Evolutionary conservation across 129 eudicot species (phyloP).

Genomic region (Flaveria brownii): DNA sequence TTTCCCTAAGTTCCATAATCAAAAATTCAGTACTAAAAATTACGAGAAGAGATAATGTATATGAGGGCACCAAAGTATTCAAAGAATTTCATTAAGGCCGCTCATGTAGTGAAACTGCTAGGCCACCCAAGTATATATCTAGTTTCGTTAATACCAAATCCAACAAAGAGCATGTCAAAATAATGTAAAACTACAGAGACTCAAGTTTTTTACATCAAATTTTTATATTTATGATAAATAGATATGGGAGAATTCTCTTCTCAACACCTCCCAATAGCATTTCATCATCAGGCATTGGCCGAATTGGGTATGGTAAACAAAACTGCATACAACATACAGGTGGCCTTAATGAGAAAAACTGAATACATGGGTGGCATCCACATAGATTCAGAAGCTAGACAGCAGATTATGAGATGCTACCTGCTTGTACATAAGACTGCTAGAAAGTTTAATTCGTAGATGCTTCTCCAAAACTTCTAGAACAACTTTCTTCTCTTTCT

Average conservation of each 20-base stretch:
- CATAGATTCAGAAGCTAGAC: slow-evolving; percentile 6
- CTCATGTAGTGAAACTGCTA: not conserved
- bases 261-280: not conserved
- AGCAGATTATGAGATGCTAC: slow-evolving; percentile 27
- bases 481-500: slow-evolving; percentile 64
- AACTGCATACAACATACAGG: not conserved
- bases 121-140: not conserved
- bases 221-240: not conserved
- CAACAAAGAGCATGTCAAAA: not conserved
- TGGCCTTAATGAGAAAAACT: not conserved
- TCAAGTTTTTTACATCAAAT: not conserved
- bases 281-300: not conserved
- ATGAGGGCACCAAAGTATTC: not conserved
- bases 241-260: not conserved
- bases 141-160: not conserved
- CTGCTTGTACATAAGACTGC: slow-evolving; percentile 61
- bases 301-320: not conserved
- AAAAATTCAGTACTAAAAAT: slow-evolving; percentile 13
- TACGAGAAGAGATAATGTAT: not conserved
- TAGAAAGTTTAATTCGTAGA: slow-evolving; percentile 54
- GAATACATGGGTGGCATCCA: not conserved
- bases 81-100: not conserved
- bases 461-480: slow-evolving; percentile 74
- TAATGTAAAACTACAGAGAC: not conserved
- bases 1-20: slow-evolving; percentile 34